Conservation (phyloP, 2,329 filamentous ascomycete species). For the Penicillium thymicola region DNA sequence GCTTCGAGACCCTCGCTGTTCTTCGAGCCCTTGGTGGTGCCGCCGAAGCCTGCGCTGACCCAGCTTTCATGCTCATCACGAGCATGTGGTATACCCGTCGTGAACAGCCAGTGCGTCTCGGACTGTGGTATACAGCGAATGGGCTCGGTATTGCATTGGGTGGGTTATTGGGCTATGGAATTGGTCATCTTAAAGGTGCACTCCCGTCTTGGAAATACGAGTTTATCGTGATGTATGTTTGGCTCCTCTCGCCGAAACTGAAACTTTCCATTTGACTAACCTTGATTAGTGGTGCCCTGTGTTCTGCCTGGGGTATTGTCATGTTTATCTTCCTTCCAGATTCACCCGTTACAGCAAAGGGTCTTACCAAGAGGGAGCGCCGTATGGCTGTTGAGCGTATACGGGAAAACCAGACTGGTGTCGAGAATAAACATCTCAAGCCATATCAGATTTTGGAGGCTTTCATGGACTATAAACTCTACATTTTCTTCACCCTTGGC, state of each 20-base stretch:
- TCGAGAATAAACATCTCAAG: slow-evolving; percentile 57
- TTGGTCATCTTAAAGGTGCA: slow-evolving; percentile 57
- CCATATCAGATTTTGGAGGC: slow-evolving; percentile 56
- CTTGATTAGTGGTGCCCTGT: slow-evolving; percentile 47
- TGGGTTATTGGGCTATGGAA: slow-evolving; percentile 56
- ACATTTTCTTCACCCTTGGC: slow-evolving; percentile 55
- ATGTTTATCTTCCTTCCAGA: slow-evolving; percentile 58
- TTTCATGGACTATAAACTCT: slow-evolving; percentile 57
- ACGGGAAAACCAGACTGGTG: slow-evolving; percentile 56
- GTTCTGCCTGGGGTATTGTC: slow-evolving; percentile 57
- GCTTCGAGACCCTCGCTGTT: slow-evolving; percentile 54
- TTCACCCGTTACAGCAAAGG: slow-evolving; percentile 54
- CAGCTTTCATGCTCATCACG: slow-evolving; percentile 62
- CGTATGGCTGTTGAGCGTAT: slow-evolving; percentile 56
- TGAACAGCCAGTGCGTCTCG: slow-evolving; percentile 61
- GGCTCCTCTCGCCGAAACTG: background rate
- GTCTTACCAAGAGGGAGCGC: slow-evolving; percentile 51
- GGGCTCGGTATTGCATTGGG: slow-evolving; percentile 59
- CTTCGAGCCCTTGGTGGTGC: slow-evolving; percentile 57
- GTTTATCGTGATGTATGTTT: slow-evolving; percentile 58
- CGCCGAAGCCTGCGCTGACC: slow-evolving; percentile 57
- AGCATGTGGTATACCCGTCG: slow-evolving; percentile 64
- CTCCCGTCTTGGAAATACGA: slow-evolving; percentile 65
- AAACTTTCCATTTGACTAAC: background rate
- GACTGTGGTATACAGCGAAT: slow-evolving; percentile 59